Evolutionary conservation across 1,284 basidiomycete genomes (phyloP).

Genomic region (Apiotrichum sp.): DNA sequence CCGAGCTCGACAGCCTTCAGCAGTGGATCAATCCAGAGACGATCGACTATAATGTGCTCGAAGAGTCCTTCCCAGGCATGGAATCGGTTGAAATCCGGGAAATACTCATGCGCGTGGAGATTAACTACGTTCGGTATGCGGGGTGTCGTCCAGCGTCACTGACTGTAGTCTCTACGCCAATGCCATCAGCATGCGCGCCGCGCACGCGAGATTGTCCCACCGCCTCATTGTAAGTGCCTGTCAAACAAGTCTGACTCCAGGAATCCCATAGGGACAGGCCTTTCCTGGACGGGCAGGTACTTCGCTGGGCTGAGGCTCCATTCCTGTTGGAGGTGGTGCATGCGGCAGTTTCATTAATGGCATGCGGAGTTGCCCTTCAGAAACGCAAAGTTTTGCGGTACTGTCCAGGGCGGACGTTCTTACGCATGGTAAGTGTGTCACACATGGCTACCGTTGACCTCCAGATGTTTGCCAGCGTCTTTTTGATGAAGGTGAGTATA

Average conservation of each 20-base stretch:
- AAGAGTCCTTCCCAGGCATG: slow-evolving; percentile 7
- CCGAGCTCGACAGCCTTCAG: slow-evolving; percentile 17
- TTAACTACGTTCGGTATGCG: slow-evolving; percentile 19
- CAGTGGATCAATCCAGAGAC: neutral
- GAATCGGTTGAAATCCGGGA: slow-evolving; percentile 16
- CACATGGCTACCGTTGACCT: neutral
- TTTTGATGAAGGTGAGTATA: slow-evolving; percentile 5
- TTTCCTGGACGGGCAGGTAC: neutral
- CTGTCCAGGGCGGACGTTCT: slow-evolving; percentile 6
- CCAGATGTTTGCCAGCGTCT: slow-evolving; percentile 11
- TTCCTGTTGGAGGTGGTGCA: slow-evolving; percentile 6
- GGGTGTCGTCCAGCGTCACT: neutral
- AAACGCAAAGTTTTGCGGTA: neutral
- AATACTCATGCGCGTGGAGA: slow-evolving; percentile 17
- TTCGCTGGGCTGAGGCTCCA: slow-evolving; percentile 7
- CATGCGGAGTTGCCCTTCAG: slow-evolving; percentile 1
- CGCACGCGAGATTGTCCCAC: slow-evolving; percentile 5
- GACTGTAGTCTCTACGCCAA: slow-evolving; percentile 17
- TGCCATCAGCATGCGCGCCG: slow-evolving; percentile 19
- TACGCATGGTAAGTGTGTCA: slow-evolving; percentile 5
- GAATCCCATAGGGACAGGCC: too few species aligned
- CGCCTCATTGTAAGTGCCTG: too few species aligned
- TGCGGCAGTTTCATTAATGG: slow-evolving; percentile 1
- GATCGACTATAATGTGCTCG: slow-evolving; percentile 1
- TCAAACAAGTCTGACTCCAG: too few species aligned